These are phyloP conservation scores for Exophiala alcalophila DNA, from an alignment of 2,329 filamentous ascomycete genomes.

Conservation along the genomic window DNA sequence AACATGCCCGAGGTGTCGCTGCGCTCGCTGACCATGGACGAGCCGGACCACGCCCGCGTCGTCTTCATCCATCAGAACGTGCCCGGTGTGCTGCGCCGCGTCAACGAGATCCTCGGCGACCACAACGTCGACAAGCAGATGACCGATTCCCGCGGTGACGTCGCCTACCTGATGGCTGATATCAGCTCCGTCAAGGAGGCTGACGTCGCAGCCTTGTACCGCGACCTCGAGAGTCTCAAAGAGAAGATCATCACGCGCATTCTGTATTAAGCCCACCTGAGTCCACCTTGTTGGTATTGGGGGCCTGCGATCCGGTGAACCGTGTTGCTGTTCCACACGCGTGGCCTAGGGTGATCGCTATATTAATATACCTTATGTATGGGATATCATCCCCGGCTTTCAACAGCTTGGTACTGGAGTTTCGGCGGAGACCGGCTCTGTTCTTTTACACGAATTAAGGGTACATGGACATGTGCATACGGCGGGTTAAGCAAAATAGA, in stretches of 20 bases:
- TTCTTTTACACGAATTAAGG: too few species aligned
- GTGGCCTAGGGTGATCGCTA: too few species aligned
- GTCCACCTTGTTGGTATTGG: too few species aligned
- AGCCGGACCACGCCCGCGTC: conserved; percentile 84
- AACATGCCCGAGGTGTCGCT: conserved; percentile 95
- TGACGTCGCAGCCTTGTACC: conserved; percentile 82
- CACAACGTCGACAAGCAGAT: conserved; percentile 99
- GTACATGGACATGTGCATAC: too few species aligned
- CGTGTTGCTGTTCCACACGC: too few species aligned
- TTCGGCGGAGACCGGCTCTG: too few species aligned
- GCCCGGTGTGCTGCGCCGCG: conserved; percentile 89
- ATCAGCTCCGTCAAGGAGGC: conserved; percentile 78
- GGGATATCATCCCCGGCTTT: too few species aligned
- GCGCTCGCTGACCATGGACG: conserved; percentile 83
- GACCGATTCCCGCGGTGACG: conserved; percentile 88
- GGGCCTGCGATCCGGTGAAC: too few species aligned
- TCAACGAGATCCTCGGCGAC: conserved; percentile 89
- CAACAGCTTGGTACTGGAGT: too few species aligned
- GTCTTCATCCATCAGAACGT: conserved; percentile 98
- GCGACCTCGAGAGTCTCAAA: conserved; percentile 70
- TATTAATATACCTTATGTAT: too few species aligned
- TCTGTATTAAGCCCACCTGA: conserved; percentile 27
- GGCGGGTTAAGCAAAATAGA: too few species aligned
- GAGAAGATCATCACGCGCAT: conserved; percentile 29
- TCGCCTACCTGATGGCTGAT: conserved; percentile 97